Evolutionary conservation across 257 asterid genomes (phyloP), one percentile per base, ranked within the genome.

Genomic region (Solanum peruvianum): DNA sequence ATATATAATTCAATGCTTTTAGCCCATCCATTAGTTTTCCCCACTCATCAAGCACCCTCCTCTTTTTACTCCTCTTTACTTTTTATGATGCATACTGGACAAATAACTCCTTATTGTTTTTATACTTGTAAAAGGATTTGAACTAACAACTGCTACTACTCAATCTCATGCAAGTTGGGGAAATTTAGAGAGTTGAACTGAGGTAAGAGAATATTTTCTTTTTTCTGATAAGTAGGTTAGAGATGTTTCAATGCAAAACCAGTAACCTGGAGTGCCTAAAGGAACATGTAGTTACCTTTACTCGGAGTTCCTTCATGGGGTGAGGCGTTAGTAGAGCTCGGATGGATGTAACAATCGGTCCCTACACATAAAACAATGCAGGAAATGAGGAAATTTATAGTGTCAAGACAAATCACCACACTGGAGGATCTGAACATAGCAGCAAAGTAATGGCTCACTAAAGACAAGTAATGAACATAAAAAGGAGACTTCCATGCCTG

Each of bases 281-380:
- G 52, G 44, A 39, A n/a, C 82, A 37, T 27, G 83, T 56, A 73
- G 18, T 39, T 72, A 95, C 99, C 99, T 97, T 97, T 87, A 97
- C 99, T 62, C 99, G 93, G 82, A 97, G 99, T 93, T 97, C 99
- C 94, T 93, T 96, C 99, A 97, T 97, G 20, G 99, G 99, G 90
- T 97, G 98, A 88, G 99, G 99, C 8, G 99, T 95, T 88, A 97
- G 88, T 89, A 97, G 89, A 10, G 99, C 99, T 92, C 99, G 93
- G 86, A 97, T 97, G 25, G 92, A 84, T 89, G 99, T 90, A 82
- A 92, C 96, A 88, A 97, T 94, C 84, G 99, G 99, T 64, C 95
- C 99, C 99, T 95, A 15, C 44, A 92, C 58, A 81, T 71, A 69
- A 88, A 7, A n/a, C 18, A 66, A 29, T 29, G 18, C 16, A 66